A percentile compares a stretch with the other conserved stretches of the same genome.
Evolutionary conservation across 805 yeast genomes (phyloP).

Genomic region (Saccharomycopsis fibuligera): DNA sequence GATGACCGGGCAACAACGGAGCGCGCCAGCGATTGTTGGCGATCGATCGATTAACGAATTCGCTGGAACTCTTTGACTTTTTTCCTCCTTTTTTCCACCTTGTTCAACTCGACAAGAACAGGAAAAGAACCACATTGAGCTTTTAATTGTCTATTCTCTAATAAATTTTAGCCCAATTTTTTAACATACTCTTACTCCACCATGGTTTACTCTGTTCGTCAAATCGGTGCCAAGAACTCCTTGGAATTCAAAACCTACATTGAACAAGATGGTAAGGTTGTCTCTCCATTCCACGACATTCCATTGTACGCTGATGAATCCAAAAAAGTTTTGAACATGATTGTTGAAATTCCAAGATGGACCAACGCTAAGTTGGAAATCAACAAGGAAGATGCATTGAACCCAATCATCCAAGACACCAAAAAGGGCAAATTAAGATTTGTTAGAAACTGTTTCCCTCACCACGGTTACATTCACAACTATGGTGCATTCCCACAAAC

Average conservation of each 20-base stretch:
- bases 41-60: no score
- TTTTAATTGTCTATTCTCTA: no score
- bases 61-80: no score
- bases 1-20: no score
- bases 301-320: constrained; percentile 92
- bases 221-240: constrained; percentile 92
- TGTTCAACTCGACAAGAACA: no score
- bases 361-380: constrained; percentile 96
- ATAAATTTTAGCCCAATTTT: no score
- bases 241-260: constrained; percentile 87
- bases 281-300: constrained; percentile 92
- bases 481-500: constrained; percentile 98
- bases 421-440: constrained; percentile 95
- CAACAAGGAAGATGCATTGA: constrained; percentile 72
- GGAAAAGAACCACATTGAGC: no score
- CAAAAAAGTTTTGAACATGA: constrained; percentile 79
- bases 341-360: constrained; percentile 99
- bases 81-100: no score
- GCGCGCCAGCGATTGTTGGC: no score
- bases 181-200: no score
- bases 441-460: constrained; percentile 97
- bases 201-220: constrained; percentile 84
- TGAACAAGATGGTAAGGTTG: constrained; percentile 89
- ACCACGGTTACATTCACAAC: constrained; percentile 97
- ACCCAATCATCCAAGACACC: constrained; percentile 95